Base-by-base conservation (phyloP, 2,329 filamentous ascomycete genomes). In the Penicillium sp. region DNA sequence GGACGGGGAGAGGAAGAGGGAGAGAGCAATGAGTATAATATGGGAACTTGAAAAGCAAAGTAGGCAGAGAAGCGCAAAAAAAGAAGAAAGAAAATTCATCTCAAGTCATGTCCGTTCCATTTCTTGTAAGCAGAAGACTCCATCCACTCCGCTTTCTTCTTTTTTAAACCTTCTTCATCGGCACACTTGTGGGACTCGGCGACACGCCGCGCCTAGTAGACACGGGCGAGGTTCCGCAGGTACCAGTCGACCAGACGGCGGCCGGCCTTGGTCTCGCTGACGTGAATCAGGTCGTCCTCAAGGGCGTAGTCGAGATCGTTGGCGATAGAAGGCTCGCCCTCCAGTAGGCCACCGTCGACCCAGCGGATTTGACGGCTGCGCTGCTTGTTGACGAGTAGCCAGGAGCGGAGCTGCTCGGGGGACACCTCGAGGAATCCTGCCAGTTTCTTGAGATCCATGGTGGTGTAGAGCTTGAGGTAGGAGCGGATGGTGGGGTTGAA, bases 211-310 rank as follows among this genome's bases (percentile, higher is more conserved):
- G 18, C 55, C 59, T 87, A 95, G 79, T 99, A 99, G 51, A 91
- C 95, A 71, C 93, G 86, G 53, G 91, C 88, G 67, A 99, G 79
- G 79, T 99, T 99, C 70, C 93, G 86, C 69, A 99, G 82, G 74
- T 99, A 99, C 93, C 93, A 99, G 75, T 99, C 93, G 59, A 99
- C 92, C 66, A 99, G 79, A 77, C 93, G 95, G 65, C 93, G 83
- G 68, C 93, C 93, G 53, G 96, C 90, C 85, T 99, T 99, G 61
- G 92, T 92, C 77, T 99, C 93, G 51, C 92, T 96, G 63, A 99
- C 93, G 75, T 99, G 93, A 72, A 99, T 99, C 65, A 99, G 77
- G 70, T 99, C 92, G 60, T 90, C 89, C 76, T 97, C 88, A 76
- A 99, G 82, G 58, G 93, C 93, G 71, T 97, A 99, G 77, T 99